Evolutionary conservation across 2,329 filamentous ascomycete species (phyloP), one percentile per base, ranked within the genome.

Genomic region (Ampelomyces quisqualis): DNA sequence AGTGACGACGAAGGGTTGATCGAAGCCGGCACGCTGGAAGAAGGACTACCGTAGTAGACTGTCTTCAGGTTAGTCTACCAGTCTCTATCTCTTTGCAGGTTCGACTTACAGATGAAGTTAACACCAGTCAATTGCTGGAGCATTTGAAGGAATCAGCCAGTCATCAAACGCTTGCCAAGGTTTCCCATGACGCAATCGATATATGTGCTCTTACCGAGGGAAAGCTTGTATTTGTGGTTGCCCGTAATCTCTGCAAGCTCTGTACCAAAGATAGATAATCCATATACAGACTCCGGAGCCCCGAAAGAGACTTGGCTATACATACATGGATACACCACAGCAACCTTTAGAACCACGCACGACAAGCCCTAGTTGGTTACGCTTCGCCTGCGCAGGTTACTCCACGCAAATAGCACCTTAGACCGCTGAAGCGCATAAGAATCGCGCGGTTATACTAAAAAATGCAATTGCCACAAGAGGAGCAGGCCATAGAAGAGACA

Each of bases 151-250:
- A 77, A 74, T 61, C 85, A 90, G 31, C 86, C 86, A 9, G 87
- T 90, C 27, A 85, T 68, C 1, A 84, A 81, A 49, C 87, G 82
- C 51, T 84, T 84, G 35, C 68, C 65, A 34, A 74, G 61, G 41
- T 62, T 70, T n/a, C 70, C 70, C 43, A 63, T 66, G 62, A 74
- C 73, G 59, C 71, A 73, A 46, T 75, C 71, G 38, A 65, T 33
- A 52, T 72, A 74, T 21, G 64, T 65, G 7, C 70, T 65, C 42
- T 70, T 66, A 29, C 70, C 70, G 5, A 88, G 71, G 7, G 81
- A 79, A 37, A 88, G 65, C 64, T 88, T 85, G 62, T 88, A 88
- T 57, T 89, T 80, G 69, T 88, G 84, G 61, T 88, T 89, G 34
- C 85, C 85, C 47, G 66, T 64, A 39, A 75, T 72, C 49, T 89